Evolutionary conservation across 768 basidiomycete genomes (phyloP), one percentile per base, ranked within the genome.

Genomic region (Crassisporium funariophilum): DNA sequence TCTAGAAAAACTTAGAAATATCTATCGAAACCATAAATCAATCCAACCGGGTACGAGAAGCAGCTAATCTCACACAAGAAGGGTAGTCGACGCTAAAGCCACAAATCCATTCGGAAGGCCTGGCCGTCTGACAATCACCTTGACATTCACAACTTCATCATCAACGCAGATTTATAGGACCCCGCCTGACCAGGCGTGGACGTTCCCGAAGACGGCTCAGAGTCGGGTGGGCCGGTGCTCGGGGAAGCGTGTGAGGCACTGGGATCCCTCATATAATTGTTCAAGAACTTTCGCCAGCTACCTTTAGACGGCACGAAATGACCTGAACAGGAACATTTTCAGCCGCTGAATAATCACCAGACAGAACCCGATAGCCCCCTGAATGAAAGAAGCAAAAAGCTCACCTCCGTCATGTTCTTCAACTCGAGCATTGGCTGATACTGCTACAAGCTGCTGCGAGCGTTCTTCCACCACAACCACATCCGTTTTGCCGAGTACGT

Each of bases 221-320:
- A 49, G 31, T 50, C 49, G 31, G 47, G 31, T 13, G 46, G 11
- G 29, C 29, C 21, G 20, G 42, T 54, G 20, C 57, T 55, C 4
- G 81, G 83, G 11, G 80, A 76, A 10, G 74, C 72, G 2, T 81
- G 61, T 13, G 74, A 55, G 6, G 67, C 72, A 10, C 56, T 61
- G 9, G 83, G 83, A 58, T 82, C 69, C 45, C 66, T 66, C 54
- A 90, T 69, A 61, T 86, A 93, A 6, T 78, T 78, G 38, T 75
- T 74, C 42, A 93, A 69, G 65, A 94, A 92, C 55, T 75, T 77
- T 22, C 86, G 75, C 91, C 89, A 94, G 34, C 69, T 75, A 1
- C 77, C 81, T 55, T 86, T 88, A 8, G 83, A 84, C 1, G 91
- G 91, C 3, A 93, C 82, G 54, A 91, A 90, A 63, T 94, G 91